Percentiles rank a stretch among this genome's conserved stretches.
Conservation (phyloP, 208 protist species). For the Acanthamoeba lenticulata region DNA sequence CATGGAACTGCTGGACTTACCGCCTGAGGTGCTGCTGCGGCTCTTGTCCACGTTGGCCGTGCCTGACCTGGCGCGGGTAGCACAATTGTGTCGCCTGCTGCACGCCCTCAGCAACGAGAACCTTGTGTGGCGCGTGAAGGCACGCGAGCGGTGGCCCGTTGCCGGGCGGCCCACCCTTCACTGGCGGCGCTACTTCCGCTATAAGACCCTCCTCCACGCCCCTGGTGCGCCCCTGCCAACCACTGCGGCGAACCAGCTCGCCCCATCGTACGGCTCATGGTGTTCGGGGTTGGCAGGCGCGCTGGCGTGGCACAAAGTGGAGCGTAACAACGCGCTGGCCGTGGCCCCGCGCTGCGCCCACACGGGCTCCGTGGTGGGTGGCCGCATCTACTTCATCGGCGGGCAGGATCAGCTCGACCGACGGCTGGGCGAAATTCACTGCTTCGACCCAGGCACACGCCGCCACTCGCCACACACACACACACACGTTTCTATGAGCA, state of each 20-base stretch:
- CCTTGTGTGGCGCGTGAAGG: conserved; percentile 19
- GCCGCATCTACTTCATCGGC: conserved; percentile 10
- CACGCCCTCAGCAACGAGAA: neutral
- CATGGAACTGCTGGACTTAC: neutral
- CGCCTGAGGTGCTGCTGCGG: conserved; percentile 24
- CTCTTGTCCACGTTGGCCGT: neutral
- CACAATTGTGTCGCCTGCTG: neutral
- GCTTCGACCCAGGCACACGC: neutral
- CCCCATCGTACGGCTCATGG: neutral
- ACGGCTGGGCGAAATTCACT: conserved; percentile 28
- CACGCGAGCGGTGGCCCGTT: neutral
- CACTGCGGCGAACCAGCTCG: neutral
- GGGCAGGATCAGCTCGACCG: neutral
- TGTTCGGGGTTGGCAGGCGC: neutral
- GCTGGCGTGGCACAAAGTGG: conserved; percentile 28
- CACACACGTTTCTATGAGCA: neutral
- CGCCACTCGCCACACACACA: neutral
- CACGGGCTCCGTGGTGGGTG: conserved; percentile 20
- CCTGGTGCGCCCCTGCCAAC: neutral
- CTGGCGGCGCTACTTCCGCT: conserved; percentile 41
- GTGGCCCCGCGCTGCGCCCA: neutral
- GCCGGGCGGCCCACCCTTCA: neutral
- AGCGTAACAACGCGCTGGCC: neutral
- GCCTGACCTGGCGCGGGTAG: neutral
- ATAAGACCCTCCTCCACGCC: neutral